Evolutionary conservation across 257 asterid species (phyloP).

Genomic region (Jacaranda copaia): DNA sequence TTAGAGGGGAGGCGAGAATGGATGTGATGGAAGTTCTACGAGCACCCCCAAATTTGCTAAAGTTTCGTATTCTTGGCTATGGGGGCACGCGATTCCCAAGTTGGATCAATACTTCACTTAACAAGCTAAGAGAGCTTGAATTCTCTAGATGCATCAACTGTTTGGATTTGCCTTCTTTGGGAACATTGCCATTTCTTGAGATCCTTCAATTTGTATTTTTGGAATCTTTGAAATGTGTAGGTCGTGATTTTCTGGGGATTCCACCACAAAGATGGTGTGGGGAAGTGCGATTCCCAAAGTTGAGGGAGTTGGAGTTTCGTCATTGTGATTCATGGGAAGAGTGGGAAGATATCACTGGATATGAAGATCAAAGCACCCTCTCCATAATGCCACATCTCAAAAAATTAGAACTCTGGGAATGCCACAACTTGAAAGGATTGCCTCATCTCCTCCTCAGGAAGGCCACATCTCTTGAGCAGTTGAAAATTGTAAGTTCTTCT

Average conservation of each 20-base stretch:
- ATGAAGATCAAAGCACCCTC: neutral
- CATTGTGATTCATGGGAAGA: neutral
- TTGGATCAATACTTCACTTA: conserved; percentile 7
- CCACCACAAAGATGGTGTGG: too few relatives aligned
- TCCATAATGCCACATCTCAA: neutral
- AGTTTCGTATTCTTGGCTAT: too few relatives aligned
- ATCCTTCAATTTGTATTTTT: neutral
- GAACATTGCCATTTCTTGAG: neutral
- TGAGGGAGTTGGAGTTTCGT: neutral
- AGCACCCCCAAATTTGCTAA: neutral
- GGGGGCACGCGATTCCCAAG: neutral
- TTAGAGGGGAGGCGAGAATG: too few relatives aligned
- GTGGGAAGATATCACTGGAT: neutral
- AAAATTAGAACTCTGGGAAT: neutral
- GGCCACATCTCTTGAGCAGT: neutral
- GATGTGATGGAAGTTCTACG: too few relatives aligned
- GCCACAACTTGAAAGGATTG: neutral
- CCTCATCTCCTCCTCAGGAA: neutral
- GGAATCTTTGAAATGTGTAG: neutral
- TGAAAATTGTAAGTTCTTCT: too few relatives aligned
- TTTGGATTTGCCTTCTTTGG: neutral
- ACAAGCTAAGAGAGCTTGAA: neutral
- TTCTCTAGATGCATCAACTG: neutral
- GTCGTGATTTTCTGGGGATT: neutral
- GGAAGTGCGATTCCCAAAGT: neutral